Evolutionary conservation across 176 grass and related monocot species (phyloP), one percentile per base, ranked within the genome.

Genomic region (Lolium rigidum): DNA sequence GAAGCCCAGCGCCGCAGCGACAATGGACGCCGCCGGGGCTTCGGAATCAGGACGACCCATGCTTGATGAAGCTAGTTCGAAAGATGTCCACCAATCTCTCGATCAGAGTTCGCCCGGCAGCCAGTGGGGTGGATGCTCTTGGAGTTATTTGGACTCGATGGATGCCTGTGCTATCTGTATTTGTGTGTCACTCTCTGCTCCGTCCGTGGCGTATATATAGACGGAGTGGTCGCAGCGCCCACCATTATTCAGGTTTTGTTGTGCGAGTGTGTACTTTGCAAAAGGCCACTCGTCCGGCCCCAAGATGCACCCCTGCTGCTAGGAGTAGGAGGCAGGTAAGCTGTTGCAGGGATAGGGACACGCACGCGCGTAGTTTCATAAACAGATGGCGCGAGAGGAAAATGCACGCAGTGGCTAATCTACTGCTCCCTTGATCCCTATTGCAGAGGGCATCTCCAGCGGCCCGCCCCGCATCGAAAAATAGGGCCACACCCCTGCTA

Each of bases 261-360:
- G 46, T 6, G 12, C 10, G 70, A 49, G 64, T 13, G 48, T 24
- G 58, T 73, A 49, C 70, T 73, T 9, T 73, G 70, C 14, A 41
- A 61, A 81, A n/a, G 20, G 62, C 6, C 6, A 1, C 6, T 56
- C 54, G 54, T 56, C 17, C 5, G 17, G 6, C 1, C 6, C 6
- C 54, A 56, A 56, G 48, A 13, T 43, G 62, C 62, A 16, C 31
- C 24, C 20, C 9, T 16, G 72, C 47, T 6, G 61, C 61, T 28
- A 26, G 10, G 61, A 13, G 10, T 7, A 35, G 31, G 31, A 35
- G 31, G 31, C 61, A 13, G 60, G 1, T 37, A 8, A 65, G 75
- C n/a, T 84, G 87, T 81, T 85, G 66, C 72, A 50, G 17, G 82
- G 82, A 81, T n/a, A 70, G 77, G 25, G 77, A 81, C 82, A 20